Base-by-base conservation (phyloP, 2,329 filamentous ascomycete species). In the Rutstroemia sp. region DNA sequence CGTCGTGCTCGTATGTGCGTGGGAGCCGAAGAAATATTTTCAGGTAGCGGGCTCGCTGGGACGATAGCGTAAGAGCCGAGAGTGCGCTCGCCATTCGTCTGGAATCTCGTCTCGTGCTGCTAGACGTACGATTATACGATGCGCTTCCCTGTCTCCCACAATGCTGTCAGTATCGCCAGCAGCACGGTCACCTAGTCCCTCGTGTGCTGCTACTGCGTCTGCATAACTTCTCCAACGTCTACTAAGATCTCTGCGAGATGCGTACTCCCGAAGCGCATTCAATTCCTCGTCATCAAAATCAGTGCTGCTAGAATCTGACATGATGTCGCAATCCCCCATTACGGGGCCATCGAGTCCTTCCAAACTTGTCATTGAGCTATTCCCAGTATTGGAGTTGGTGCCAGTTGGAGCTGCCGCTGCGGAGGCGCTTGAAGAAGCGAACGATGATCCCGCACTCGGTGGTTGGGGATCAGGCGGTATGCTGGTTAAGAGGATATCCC, bases 361-460 rank as follows among this genome's bases (percentile, higher is more conserved):
- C 16, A 61, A 39, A 38, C 64, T 67, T 19, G 65, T 66, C 61
- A 65, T 62, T 21, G 65, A 65, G 10, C 65, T 66, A 37, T 46
- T 69, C 62, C 45, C 57, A 6, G 66, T 64, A 37, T 56, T 50
- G 48, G 61, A 57, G 4, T 61, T 61, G 9, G 65, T 66, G 48
- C 52, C 61, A 41, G 62, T 61, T 10, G 63, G 62, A 21, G 62
- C 58, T n/a, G 66, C 57, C 27, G 62, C 62, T 6, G 34, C 48
- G 3, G 37, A 59, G 34, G 65, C 67, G 45, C 64, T 63, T n/a
- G 65, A 58, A 23, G 67, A 68, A 39, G 64, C 64, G 69, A 96
- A 96, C 0, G 91, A 96, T 1, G 90, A 92, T 30, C 88, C 83
- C 2, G 83, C 81, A 64, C 88, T 95, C 0, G 91, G 89, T 2